Evolutionary conservation across 805 yeast species (phyloP).

Genomic region (Pichia membranifaciens): DNA sequence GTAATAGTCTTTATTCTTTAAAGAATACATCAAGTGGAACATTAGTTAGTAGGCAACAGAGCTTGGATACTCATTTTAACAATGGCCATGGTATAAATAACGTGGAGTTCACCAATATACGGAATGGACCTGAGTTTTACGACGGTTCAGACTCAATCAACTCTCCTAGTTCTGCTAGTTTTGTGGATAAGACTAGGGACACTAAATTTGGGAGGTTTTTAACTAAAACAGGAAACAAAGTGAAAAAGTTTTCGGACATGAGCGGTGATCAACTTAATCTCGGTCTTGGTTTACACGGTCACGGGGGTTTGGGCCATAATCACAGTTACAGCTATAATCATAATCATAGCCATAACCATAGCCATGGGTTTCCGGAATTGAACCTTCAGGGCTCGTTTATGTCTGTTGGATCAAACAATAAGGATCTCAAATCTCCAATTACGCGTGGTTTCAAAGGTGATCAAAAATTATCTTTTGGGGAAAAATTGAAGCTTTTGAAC

Average conservation of each 20-base stretch:
- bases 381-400: not conserved
- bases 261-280: conserved; percentile 1
- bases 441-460: conserved; percentile 27
- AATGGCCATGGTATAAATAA: conserved; percentile 14
- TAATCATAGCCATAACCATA: not conserved
- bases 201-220: conserved; percentile 8
- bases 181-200: conserved; percentile 6
- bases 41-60: conserved; percentile 12
- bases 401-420: conserved; percentile 7
- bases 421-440: conserved; percentile 28
- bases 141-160: conserved; percentile 1
- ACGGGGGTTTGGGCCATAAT: no score
- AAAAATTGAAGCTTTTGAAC: conserved; percentile 10
- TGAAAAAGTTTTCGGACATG: conserved; percentile 10
- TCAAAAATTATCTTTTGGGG: conserved; percentile 20
- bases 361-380: conserved; percentile 2
- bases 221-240: conserved; percentile 8
- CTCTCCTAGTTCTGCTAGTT: conserved; percentile 8
- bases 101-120: conserved; percentile 32
- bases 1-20: conserved; percentile 7
- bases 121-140: conserved; percentile 10
- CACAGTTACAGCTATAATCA: not conserved
- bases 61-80: not conserved
- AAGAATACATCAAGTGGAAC: conserved; percentile 17
- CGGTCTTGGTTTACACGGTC: conserved; percentile 6